Percentiles rank a stretch among this genome's conserved stretches.
These are phyloP conservation scores for Melanogaster broomeanus DNA, from an alignment of 768 basidiomycete genomes.

Conservation along the genomic window DNA sequence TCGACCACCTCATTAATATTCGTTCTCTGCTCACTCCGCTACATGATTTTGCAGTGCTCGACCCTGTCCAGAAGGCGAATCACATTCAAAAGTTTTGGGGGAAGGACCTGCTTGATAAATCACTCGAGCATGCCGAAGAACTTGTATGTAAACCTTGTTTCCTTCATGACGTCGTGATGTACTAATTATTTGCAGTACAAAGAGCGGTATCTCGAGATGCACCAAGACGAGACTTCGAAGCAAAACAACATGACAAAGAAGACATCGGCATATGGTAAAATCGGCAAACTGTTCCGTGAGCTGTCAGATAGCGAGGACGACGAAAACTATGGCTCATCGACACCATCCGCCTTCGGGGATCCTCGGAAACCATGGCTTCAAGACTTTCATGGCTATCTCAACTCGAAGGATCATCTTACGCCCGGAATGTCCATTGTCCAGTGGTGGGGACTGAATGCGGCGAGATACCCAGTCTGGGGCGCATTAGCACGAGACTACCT, in stretches of 20 bases:
- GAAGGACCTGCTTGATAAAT: slow-evolving; percentile 12
- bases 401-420: neutral
- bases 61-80: slow-evolving; percentile 21
- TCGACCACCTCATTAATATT: too few relatives aligned
- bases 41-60: slow-evolving; percentile 18
- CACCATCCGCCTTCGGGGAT: neutral
- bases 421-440: slow-evolving; percentile 1
- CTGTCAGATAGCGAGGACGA: neutral
- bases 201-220: too few relatives aligned
- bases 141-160: too few relatives aligned
- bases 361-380: slow-evolving; percentile 1
- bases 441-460: slow-evolving; percentile 4
- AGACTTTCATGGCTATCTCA: slow-evolving; percentile 12
- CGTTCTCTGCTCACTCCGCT: slow-evolving; percentile 4
- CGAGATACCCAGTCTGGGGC: slow-evolving; percentile 1
- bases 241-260: too few relatives aligned
- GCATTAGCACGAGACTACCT: slow-evolving; percentile 3
- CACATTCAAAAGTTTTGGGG: slow-evolving; percentile 31
- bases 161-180: too few relatives aligned
- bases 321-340: neutral
- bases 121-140: slow-evolving; percentile 12
- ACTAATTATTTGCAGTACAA: too few relatives aligned
- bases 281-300: too few relatives aligned
- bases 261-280: too few relatives aligned
- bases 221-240: too few relatives aligned